Base-by-base conservation (phyloP, 2,329 filamentous ascomycete species). In the Alternaria solani region DNA sequence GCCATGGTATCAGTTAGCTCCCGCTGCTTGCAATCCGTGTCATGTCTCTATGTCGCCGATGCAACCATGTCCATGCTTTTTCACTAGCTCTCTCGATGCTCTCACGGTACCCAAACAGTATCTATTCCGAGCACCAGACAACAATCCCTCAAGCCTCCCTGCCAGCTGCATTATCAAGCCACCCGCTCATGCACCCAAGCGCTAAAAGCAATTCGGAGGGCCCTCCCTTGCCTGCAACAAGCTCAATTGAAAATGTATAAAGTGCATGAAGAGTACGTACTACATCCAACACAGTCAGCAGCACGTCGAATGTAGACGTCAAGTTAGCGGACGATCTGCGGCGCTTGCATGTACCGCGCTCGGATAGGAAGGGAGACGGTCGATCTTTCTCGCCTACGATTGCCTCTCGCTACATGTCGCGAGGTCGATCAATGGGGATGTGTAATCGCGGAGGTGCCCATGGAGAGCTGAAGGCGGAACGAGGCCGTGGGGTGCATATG, bases 301-400 rank as follows among this genome's bases (percentile, higher is more conserved):
- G 8, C 25, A 49, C 26, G 14, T 32, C 16, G n/a, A 30, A 43
- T 32, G 16, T 16, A 26, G 44, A 43, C 16, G 44, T 51, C 28
- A 43, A n/a, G 44, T 49, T 56, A 43, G 46, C 46, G 44, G 34
- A 36, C 26, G 34, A 41, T 44, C 46, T 12, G 6, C 7, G 14
- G 34, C 25, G 54, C 54, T 43, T 56, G 54, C n/a, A 18, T 28
- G 30, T 34, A 23, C 44, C 20, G 20, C 16, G 23, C 46, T 12
- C 18, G n/a, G 34, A 30, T 16, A 56, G 44, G 54, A 48, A 36
- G 26, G n/a, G 6, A 30, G 0, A 36, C 12, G 30, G 54, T 34
- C 28, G 44, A 56, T 56, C 54, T n/a, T 32, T 28, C 26, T 32
- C 26, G 43, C 43, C n/a, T 49, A 55, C 8, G 14, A 23, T 16